Evolutionary conservation across 2,329 filamentous ascomycete species (phyloP).

Genomic region (Arthroderma uncinatum): DNA sequence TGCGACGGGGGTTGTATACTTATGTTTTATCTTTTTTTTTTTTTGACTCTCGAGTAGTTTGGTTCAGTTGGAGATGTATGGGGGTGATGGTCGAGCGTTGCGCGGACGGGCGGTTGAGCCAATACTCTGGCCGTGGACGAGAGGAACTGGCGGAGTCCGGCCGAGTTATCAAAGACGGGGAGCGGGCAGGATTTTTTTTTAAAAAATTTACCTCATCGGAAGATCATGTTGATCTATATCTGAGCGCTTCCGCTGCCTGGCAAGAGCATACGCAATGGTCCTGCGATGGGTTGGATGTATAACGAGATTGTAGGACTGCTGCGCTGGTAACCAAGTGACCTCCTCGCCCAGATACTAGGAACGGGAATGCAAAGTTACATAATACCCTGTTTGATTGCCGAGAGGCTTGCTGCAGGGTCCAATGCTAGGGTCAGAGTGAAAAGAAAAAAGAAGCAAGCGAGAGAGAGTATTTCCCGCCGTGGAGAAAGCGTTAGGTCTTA

Average conservation of each 20-base stretch:
- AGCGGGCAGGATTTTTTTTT: neutral
- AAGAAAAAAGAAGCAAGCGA: neutral
- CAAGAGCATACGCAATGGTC: neutral
- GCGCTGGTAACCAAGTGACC: no score
- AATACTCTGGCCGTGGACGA: neutral
- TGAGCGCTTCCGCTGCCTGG: neutral
- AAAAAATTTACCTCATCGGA: neutral
- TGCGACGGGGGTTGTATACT: neutral
- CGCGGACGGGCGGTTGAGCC: no score
- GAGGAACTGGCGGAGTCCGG: neutral
- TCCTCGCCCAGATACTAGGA: neutral
- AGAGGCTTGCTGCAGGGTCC: neutral
- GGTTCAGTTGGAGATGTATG: neutral
- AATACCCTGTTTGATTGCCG: conserved; percentile 5
- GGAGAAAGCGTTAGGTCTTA: neutral
- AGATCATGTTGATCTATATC: conserved; percentile 2
- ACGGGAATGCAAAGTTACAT: conserved; percentile 4
- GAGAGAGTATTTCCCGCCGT: neutral
- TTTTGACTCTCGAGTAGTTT: neutral
- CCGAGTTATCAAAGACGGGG: neutral
- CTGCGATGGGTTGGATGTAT: neutral
- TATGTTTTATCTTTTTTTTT: neutral
- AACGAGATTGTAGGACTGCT: neutral
- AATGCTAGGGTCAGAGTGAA: neutral
- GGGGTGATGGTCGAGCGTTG: neutral